A percentile compares a stretch with the other conserved stretches of the same genome.
Evolutionary conservation across 2,329 filamentous ascomycete genomes (phyloP).

Genomic region (Gremmenia infestans): DNA sequence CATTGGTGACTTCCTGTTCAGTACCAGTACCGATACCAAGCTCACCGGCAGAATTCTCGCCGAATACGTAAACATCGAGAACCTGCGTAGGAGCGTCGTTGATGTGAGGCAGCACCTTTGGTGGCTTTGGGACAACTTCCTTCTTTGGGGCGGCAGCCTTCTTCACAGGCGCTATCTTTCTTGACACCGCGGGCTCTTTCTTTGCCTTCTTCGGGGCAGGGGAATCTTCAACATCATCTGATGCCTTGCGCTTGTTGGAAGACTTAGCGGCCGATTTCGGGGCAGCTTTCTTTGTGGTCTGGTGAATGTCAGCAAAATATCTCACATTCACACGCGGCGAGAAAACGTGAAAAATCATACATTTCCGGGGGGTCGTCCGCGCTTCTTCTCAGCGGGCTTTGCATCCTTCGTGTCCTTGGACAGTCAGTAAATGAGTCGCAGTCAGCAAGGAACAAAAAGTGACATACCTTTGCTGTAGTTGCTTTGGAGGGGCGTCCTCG

Average conservation of each 20-base stretch:
- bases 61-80: constrained; percentile 75
- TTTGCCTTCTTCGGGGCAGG: constrained; percentile 11
- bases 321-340: no score
- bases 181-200: constrained; percentile 20
- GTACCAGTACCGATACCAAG: constrained; percentile 69
- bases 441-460: background rate
- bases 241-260: constrained; percentile 3
- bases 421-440: background rate
- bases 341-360: no score
- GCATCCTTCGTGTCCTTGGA: background rate
- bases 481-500: no score
- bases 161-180: constrained; percentile 15
- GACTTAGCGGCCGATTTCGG: constrained; percentile 9
- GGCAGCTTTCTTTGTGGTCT: constrained; percentile 13
- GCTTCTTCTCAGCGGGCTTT: constrained; percentile 2
- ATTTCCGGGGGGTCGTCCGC: no score
- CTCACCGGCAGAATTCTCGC: constrained; percentile 75
- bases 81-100: constrained; percentile 58
- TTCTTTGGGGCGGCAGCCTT: no score
- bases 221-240: constrained; percentile 5
- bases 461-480: background rate
- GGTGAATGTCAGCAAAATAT: no score
- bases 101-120: constrained; percentile 41
- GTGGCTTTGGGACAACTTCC: constrained; percentile 12
- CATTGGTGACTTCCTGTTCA: constrained; percentile 41